A percentile compares a stretch with the other conserved stretches of the same genome.
Conservation (phyloP, 768 basidiomycete genomes). For the Cystobasidium ongulense region DNA sequence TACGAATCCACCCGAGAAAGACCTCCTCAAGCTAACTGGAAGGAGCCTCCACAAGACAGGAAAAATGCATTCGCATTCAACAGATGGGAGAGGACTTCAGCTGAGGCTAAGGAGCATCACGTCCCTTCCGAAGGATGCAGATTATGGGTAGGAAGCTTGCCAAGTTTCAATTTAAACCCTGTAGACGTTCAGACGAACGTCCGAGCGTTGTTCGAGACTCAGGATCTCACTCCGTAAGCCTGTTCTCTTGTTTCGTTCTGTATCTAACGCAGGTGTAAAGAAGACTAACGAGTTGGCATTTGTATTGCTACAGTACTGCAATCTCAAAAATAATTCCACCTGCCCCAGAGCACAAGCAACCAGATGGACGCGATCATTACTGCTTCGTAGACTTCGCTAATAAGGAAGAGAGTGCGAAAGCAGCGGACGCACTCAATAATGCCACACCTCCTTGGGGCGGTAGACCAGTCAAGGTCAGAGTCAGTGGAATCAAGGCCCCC, state of each 20-base stretch:
- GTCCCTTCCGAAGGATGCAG: not conserved
- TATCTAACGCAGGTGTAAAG: too few species aligned
- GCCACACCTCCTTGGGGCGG: slow-evolving; percentile 6
- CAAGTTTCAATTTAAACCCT: not conserved
- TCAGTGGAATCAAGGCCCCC: not conserved
- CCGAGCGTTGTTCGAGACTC: not conserved
- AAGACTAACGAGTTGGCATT: not conserved
- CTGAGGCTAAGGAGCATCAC: not conserved
- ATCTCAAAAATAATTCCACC: slow-evolving; percentile 5
- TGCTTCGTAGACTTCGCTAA: not conserved
- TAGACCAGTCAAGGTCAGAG: slow-evolving; percentile 2
- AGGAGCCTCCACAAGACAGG: not conserved
- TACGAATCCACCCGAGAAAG: not conserved
- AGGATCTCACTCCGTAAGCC: not conserved
- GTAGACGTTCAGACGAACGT: not conserved
- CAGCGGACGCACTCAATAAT: not conserved
- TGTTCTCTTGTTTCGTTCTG: not conserved
- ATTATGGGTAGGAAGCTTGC: not conserved
- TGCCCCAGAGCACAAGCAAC: not conserved
- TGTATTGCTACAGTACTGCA: not conserved
- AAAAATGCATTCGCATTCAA: not conserved
- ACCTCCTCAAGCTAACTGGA: not conserved
- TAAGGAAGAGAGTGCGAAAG: not conserved
- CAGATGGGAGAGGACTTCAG: not conserved
- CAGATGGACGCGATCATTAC: not conserved